These are phyloP conservation scores for Scolecobasidium constrictum DNA, from an alignment of 2,329 filamentous ascomycete genomes.

Conservation along the genomic window DNA sequence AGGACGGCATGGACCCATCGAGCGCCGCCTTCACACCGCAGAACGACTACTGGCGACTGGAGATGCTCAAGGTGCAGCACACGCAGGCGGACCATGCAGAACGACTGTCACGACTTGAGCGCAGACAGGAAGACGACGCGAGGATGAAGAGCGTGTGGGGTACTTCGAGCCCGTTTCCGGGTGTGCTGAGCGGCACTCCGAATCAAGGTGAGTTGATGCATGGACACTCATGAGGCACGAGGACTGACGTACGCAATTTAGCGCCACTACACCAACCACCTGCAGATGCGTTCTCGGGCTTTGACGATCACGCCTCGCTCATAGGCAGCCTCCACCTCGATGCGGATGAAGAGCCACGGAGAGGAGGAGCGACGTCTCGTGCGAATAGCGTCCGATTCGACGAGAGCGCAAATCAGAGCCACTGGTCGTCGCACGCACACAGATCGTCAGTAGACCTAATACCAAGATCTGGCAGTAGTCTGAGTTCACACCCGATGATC, in stretches of 20 bases:
- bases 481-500: conserved; percentile 70
- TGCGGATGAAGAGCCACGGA: conserved; percentile 73
- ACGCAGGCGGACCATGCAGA: conserved; percentile 51
- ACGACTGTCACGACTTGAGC: conserved; percentile 49
- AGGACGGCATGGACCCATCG: conserved; percentile 51
- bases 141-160: conserved; percentile 78
- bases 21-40: conserved; percentile 49
- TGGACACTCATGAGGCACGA: not conserved
- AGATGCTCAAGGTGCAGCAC: conserved; percentile 50
- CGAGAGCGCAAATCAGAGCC: conserved; percentile 84
- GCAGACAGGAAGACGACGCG: conserved; percentile 51
- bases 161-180: conserved; percentile 77
- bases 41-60: conserved; percentile 54
- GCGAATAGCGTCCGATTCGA: conserved; percentile 98
- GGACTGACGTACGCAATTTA: conserved; percentile 24
- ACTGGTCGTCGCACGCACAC: conserved; percentile 72
- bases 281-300: conserved; percentile 79
- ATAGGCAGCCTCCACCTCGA: conserved; percentile 77
- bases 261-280: conserved; percentile 69
- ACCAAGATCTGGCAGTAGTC: conserved; percentile 66
- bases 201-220: conserved; percentile 63
- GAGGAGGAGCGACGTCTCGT: conserved; percentile 76
- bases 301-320: conserved; percentile 76
- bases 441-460: conserved; percentile 76
- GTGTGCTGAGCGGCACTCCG: conserved; percentile 67